Conservation (phyloP, 2,329 filamentous ascomycete genomes). For the Sordariomycetes sp. region DNA sequence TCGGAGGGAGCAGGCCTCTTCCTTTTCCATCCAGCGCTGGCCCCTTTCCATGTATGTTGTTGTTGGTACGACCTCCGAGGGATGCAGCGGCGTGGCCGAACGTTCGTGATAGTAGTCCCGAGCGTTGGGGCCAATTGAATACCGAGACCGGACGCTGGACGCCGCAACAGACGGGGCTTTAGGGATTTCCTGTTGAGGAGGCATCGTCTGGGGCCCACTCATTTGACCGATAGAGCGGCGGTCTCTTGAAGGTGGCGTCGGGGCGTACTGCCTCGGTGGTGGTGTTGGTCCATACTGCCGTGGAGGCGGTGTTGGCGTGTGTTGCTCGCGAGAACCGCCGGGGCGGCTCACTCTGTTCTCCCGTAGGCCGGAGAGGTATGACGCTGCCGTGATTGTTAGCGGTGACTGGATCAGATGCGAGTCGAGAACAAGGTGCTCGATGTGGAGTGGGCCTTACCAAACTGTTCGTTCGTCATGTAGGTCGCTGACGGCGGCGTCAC, state of each 20-base stretch:
- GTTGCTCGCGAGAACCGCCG: background rate
- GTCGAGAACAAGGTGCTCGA: background rate
- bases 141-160: slow-evolving; percentile 33
- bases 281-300: background rate
- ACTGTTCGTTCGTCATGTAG: slow-evolving; percentile 56
- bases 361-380: slow-evolving; percentile 7
- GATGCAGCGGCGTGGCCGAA: slow-evolving; percentile 30
- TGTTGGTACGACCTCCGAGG: slow-evolving; percentile 49
- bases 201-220: background rate
- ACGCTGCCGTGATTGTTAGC: slow-evolving; percentile 3
- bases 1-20: slow-evolving; percentile 57
- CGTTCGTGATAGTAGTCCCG: slow-evolving; percentile 38
- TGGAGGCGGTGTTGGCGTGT: background rate
- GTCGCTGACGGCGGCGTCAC: slow-evolving; percentile 46
- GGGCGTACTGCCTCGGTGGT: background rate
- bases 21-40: slow-evolving; percentile 68
- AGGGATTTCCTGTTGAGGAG: background rate
- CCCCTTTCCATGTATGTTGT: slow-evolving; percentile 61
- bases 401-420: background rate
- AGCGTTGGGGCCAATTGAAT: slow-evolving; percentile 29
- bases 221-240: background rate
- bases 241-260: background rate
- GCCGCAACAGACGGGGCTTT: slow-evolving; percentile 8
- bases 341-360: slow-evolving; percentile 8
- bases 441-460: slow-evolving; percentile 32